Evolutionary conservation across 1,139 yeast genomes (phyloP).

Genomic region (Candida tropicalis): DNA sequence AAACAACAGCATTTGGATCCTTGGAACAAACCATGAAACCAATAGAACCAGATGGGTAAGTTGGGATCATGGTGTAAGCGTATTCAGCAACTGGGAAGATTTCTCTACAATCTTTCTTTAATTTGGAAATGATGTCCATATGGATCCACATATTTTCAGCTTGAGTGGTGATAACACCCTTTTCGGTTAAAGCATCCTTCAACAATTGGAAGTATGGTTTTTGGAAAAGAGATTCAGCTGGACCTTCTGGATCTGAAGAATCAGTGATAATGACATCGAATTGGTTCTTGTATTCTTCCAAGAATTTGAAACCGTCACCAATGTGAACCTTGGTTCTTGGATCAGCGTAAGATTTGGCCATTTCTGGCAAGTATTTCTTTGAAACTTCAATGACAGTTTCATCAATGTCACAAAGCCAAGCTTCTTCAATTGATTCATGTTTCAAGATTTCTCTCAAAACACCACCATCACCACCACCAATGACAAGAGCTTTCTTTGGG

Average conservation of each 20-base stretch:
- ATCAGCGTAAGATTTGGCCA: constrained; percentile 78
- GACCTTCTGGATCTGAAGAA: constrained; percentile 96
- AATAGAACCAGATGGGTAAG: constrained; percentile 92
- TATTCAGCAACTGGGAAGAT: constrained; percentile 90
- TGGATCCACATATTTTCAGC: constrained; percentile 92
- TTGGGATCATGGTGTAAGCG: constrained; percentile 87
- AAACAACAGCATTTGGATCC: constrained; percentile 63
- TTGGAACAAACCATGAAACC: constrained; percentile 94
- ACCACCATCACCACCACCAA: constrained; percentile 98
- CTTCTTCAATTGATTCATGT: constrained; percentile 80
- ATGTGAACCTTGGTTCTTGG: constrained; percentile 83
- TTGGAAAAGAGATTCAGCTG: constrained; percentile 88
- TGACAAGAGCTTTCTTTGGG: constrained; percentile 86
- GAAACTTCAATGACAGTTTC: constrained; percentile 84
- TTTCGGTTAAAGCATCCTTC: constrained; percentile 75
- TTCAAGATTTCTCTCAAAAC: constrained; percentile 90
- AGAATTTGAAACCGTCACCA: constrained; percentile 91
- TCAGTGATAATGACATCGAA: constrained; percentile 93
- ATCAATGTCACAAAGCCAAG: constrained; percentile 89
- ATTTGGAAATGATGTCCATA: constrained; percentile 72
- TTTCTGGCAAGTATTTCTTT: constrained; percentile 80
- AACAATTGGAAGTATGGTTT: constrained; percentile 82
- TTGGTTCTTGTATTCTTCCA: constrained; percentile 66
- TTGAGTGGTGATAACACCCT: constrained; percentile 90
- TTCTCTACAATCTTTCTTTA: constrained; percentile 71